A percentile compares a stretch with the other conserved stretches of the same genome.
phyloP scores from a whole-genome alignment of 2,329 filamentous ascomycete genomes.

The Diaporthe sp. region DNA sequence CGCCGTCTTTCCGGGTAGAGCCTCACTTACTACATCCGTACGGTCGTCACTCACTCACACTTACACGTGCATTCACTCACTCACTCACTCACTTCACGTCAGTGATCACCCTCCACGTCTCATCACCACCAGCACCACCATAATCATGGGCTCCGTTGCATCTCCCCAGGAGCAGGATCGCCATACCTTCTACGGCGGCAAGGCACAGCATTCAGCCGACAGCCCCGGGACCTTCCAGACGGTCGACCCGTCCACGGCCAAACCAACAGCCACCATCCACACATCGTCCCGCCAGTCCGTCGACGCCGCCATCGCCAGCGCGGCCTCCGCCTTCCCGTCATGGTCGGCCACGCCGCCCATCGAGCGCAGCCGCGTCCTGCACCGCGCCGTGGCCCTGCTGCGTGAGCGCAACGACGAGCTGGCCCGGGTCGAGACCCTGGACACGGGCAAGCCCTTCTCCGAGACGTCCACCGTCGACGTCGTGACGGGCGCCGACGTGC shows the following conservation, averaged over 20 bases:
- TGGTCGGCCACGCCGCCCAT: constrained; percentile 85
- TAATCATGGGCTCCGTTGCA: constrained; percentile 35
- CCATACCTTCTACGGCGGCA: constrained; percentile 83
- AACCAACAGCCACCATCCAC: constrained; percentile 79
- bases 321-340: constrained; percentile 77
- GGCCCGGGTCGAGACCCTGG: constrained; percentile 83
- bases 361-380: constrained; percentile 82
- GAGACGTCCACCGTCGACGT: constrained; percentile 90
- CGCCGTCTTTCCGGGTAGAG: constrained; percentile 16
- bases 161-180: constrained; percentile 53
- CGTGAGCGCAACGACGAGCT: constrained; percentile 84
- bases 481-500: constrained; percentile 84
- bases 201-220: constrained; percentile 71
- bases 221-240: constrained; percentile 77
- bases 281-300: constrained; percentile 76
- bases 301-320: constrained; percentile 80
- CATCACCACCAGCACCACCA: background rate
- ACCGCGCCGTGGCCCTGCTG: constrained; percentile 80
- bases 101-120: background rate
- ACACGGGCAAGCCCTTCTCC: constrained; percentile 88
- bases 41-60: background rate
- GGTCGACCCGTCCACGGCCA: constrained; percentile 80
- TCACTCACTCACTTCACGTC: background rate
- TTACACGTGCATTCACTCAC: too few relatives aligned
- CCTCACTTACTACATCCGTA: background rate